phyloP scores from a whole-genome alignment of 1,139 yeast genomes.

The Debaryomyces coudertii region DNA sequence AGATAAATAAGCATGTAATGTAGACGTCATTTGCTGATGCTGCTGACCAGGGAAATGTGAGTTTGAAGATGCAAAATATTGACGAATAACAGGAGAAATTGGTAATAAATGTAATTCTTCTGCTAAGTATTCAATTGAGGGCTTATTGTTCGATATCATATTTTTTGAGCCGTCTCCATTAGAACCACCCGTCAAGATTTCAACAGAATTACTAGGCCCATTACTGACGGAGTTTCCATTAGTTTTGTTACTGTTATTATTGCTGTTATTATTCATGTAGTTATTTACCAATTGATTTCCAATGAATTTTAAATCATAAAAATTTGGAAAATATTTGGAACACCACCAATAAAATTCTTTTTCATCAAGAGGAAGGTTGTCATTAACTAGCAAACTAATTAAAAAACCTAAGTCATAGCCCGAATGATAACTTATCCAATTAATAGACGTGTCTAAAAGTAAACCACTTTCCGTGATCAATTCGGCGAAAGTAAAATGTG shows the following conservation, averaged over 20 bases:
- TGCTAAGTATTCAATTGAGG: constrained; percentile 53
- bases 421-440: constrained; percentile 92
- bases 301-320: constrained; percentile 81
- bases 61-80: constrained; percentile 43
- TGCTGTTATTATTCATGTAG: constrained; percentile 18
- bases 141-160: constrained; percentile 33
- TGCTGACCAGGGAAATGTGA: constrained; percentile 35
- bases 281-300: constrained; percentile 55
- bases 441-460: constrained; percentile 68
- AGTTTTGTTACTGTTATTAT: not conserved
- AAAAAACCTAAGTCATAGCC: constrained; percentile 96
- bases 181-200: constrained; percentile 16
- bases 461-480: constrained; percentile 84
- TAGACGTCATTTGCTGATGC: constrained; percentile 48
- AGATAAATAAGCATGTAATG: constrained; percentile 56
- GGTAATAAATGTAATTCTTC: constrained; percentile 61
- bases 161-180: constrained; percentile 17
- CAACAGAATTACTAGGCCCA: constrained; percentile 17
- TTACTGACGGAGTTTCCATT: constrained; percentile 4
- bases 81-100: constrained; percentile 52
- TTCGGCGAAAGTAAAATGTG: constrained; percentile 80
- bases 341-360: constrained; percentile 78
- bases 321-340: constrained; percentile 73
- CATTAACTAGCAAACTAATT: constrained; percentile 74
- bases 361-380: constrained; percentile 79